Evolutionary conservation across 345 rosid species (phyloP).

Genomic region (Lepidium didymum): DNA sequence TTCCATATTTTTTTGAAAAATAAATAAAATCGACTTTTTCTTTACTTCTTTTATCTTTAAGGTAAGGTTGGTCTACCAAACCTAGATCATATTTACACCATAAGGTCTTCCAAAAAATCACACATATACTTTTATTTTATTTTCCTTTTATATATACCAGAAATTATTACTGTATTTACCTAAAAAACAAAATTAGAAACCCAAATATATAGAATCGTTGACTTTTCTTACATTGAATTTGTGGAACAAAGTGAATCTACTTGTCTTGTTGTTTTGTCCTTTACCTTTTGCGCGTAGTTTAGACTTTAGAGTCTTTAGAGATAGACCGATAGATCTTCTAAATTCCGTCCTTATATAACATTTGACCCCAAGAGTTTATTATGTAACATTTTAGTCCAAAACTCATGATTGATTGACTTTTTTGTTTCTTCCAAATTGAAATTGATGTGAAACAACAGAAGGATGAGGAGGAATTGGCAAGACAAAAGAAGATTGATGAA

Average conservation of each 20-base stretch:
- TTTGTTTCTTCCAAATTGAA: background rate
- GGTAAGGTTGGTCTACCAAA: background rate
- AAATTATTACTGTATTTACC: background rate
- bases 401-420: background rate
- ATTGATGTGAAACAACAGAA: background rate
- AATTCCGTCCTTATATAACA: background rate
- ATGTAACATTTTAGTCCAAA: background rate
- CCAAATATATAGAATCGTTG: background rate
- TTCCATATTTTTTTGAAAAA: background rate
- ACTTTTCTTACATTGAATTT: background rate
- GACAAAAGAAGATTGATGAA: conserved; percentile 51
- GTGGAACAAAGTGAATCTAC: background rate
- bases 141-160: background rate
- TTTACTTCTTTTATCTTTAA: background rate
- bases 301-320: background rate
- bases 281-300: background rate
- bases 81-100: background rate
- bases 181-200: background rate
- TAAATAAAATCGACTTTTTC: background rate
- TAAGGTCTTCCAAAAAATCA: background rate
- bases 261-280: background rate
- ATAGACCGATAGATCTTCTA: background rate
- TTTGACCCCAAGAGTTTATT: background rate
- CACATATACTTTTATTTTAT: background rate
- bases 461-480: conserved; percentile 21